Base-by-base conservation (phyloP, 345 rosid species). In the Raphanus sativus region DNA sequence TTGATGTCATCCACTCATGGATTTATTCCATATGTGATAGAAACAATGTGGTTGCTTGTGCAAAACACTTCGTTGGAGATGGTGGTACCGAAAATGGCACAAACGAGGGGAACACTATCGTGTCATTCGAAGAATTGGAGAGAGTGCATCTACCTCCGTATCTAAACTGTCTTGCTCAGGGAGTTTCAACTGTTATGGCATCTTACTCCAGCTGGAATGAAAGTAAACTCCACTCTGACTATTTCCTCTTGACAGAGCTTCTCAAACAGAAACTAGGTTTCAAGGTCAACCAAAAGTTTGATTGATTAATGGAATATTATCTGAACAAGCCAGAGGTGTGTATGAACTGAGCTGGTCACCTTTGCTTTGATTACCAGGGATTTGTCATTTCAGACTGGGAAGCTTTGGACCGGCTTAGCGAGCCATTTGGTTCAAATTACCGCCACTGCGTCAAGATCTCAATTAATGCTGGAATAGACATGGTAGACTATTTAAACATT, bases 131-230 rank as follows among this genome's bases (percentile, higher is more conserved):
- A 29, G 89, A 86, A 5, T 81, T 91, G 72, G 84, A 89, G n/a
- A 83, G 75, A 65, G 84, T 85, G 54, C 98, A 94, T 74, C 61
- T 94, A 89, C 86, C 90, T 1, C 94, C 77, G 3, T 94, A 91
- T 75, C 75, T 81, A 67, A 55, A 65, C 12, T 84, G 93, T 1
- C 81, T 94, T 59, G 83, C 80, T 79, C 90, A 89, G 69, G 97
- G 98, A 25, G 94, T 94, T 30, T 85, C 98, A 2, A 87, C 97
- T 0, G 36, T 94, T 74, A 92, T 94, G 98, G 83, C 88, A 8
- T 90, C 97, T 3, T 91, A 90, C 84, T 90, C 96, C 0, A 90
- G 97, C 84, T 90, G 87, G 96, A 91, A 94, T 26, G 96, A 90
- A 16, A 70, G 74, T 61, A 81, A 80, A 76, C 86, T 94, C 66